Conservation (phyloP, 352 stramenopile species). For the Globisporangium solare region DNA sequence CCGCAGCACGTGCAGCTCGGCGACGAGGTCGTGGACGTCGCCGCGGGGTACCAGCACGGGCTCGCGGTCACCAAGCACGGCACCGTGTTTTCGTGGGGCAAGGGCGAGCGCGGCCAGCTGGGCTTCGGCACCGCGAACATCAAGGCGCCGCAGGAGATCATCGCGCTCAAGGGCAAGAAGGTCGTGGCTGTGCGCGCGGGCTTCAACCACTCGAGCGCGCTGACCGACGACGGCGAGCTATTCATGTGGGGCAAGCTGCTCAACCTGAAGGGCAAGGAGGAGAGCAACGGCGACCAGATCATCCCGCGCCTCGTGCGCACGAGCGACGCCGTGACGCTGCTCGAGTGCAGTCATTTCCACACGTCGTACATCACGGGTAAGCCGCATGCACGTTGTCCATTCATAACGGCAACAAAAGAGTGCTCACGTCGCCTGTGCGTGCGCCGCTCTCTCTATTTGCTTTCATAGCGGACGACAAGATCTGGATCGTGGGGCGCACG, state of each 20-base stretch:
- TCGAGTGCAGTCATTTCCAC: constrained; percentile 83
- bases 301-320: constrained; percentile 67
- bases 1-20: constrained; percentile 57
- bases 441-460: too few species aligned
- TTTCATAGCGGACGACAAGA: constrained; percentile 68
- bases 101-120: constrained; percentile 77
- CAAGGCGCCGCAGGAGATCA: constrained; percentile 63
- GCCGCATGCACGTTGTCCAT: too few species aligned
- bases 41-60: constrained; percentile 75
- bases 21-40: constrained; percentile 65
- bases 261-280: constrained; percentile 55
- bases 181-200: constrained; percentile 62
- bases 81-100: constrained; percentile 78
- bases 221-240: constrained; percentile 72
- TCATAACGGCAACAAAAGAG: too few species aligned
- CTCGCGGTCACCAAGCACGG: constrained; percentile 62
- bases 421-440: too few species aligned
- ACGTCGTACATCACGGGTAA: constrained; percentile 75
- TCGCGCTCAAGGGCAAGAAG: constrained; percentile 68
- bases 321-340: constrained; percentile 55
- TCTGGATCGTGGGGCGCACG: constrained; percentile 76
- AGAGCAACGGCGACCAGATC: constrained; percentile 66
- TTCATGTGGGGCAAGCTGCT: constrained; percentile 86
- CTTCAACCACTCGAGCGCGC: constrained; percentile 79
- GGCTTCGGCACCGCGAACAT: constrained; percentile 78